Percentiles rank a stretch among this genome's conserved stretches.
These are phyloP conservation scores for Geoglossum glabrum DNA, from an alignment of 495 filamentous ascomycete species.

Conservation along the genomic window DNA sequence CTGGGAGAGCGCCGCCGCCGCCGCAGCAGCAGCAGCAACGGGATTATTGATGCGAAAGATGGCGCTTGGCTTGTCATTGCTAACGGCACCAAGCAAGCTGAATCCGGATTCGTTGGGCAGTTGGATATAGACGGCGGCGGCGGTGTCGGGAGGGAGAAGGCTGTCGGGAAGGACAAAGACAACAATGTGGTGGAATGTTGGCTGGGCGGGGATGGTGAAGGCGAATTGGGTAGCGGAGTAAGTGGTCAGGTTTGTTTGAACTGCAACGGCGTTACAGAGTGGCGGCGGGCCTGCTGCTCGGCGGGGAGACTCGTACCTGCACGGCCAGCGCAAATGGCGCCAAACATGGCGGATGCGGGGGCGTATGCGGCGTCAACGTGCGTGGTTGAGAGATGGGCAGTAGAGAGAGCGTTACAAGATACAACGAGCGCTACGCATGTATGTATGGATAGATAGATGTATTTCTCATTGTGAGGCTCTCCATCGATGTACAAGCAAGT, in stretches of 20 bases:
- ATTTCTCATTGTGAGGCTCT: too few relatives aligned
- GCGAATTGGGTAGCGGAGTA: conserved; percentile 47
- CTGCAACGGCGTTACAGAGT: conserved; percentile 27
- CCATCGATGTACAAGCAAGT: too few relatives aligned
- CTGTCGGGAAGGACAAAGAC: conserved; percentile 77
- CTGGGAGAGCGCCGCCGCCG: conserved; percentile 14
- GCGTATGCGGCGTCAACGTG: too few relatives aligned
- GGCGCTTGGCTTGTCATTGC: conserved; percentile 69
- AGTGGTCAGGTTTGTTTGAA: conserved; percentile 38
- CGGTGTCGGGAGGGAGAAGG: conserved; percentile 49
- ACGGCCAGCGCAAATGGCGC: background rate
- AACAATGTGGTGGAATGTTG: conserved; percentile 56
- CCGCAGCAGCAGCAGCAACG: too few relatives aligned
- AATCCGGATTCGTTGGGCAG: conserved; percentile 38
- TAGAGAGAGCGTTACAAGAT: too few relatives aligned
- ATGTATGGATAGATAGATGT: too few relatives aligned
- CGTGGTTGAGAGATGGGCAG: too few relatives aligned
- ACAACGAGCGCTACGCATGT: too few relatives aligned
- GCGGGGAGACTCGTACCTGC: background rate
- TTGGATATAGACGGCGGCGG: conserved; percentile 75
- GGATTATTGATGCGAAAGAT: conserved; percentile 49
- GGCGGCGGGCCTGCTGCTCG: background rate
- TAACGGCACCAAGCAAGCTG: conserved; percentile 71
- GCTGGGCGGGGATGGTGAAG: conserved; percentile 36
- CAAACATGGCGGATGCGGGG: background rate